Evolutionary conservation across 768 basidiomycete species (phyloP).

Genomic region (Pisolithus marmoratus): DNA sequence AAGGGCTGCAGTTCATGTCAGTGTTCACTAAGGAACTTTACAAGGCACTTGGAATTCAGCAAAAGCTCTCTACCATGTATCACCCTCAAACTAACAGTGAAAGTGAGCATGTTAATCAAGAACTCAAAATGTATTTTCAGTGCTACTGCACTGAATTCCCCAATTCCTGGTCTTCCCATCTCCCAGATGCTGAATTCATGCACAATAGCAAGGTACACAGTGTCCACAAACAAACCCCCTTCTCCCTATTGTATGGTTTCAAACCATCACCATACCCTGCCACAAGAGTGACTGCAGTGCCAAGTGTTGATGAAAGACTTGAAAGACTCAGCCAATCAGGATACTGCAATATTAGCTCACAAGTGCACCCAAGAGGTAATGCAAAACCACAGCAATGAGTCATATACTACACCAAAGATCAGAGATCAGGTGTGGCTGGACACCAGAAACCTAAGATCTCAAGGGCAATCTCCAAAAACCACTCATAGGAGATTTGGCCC

Average conservation of each 20-base stretch:
- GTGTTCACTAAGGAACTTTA: neutral
- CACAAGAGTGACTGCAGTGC: neutral
- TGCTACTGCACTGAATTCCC: too few relatives aligned
- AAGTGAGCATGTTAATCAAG: neutral
- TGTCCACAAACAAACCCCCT: neutral
- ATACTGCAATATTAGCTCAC: neutral
- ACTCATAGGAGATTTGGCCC: too few relatives aligned
- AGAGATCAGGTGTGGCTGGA: too few relatives aligned
- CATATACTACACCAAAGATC: too few relatives aligned
- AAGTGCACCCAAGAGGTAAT: neutral
- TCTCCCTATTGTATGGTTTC: neutral
- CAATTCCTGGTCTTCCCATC: too few relatives aligned
- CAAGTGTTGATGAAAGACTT: neutral
- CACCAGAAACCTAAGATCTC: too few relatives aligned
- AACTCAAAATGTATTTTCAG: too few relatives aligned
- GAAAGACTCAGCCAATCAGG: neutral
- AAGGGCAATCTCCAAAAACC: too few relatives aligned
- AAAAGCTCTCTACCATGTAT: neutral
- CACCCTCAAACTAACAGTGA: neutral
- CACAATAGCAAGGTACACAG: too few relatives aligned
- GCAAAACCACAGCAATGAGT: too few relatives aligned
- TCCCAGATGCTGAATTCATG: too few relatives aligned
- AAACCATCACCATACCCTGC: neutral
- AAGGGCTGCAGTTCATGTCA: neutral
- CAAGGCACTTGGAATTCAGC: neutral